Base-by-base conservation (phyloP, 345 rosid species). In the Ceriops zippeliana region DNA sequence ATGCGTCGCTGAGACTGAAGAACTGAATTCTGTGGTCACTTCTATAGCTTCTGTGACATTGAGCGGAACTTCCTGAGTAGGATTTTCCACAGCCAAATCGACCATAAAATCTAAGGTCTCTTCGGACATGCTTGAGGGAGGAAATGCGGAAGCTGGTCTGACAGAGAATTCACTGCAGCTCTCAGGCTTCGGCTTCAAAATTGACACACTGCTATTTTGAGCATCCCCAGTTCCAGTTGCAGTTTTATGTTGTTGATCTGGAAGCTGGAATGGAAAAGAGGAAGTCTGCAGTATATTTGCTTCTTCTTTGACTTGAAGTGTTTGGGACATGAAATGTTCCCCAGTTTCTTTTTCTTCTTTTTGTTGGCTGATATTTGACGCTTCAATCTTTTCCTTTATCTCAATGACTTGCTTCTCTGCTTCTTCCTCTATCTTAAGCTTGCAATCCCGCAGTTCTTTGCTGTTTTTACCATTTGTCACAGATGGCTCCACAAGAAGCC, bases 401-500 rank as follows among this genome's bases (percentile, higher is more conserved):
- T 62, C 74, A 1, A 70, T 5, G 49, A 65, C 74, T 38, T 66
- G 52, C 71, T 74, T 71, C 75, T 70, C 77, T 65, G 66, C 58
- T 19, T 76, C 31, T 27, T 58, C 70, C 22, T 68, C 77, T 58
- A 63, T 75, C 28, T 28, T 58, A 46, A 47, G 11, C 58, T 19
- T 32, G 64, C 69, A 20, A 53, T 64, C 64, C 30, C 5, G 8
- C 56, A 6, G 15, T 32, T n/a, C 68, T 24, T 26, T 54, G 15
- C 9, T 37, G 10, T 7, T 19, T 52, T 37, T 27, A 2, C 26
- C 22, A 10, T 54, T 38, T 7, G 21, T 8, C 53, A 26, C 68
- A 65, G 63, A 69, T n/a, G 52, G 31, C 17, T 72, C 75, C 56
- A 61, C 38, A 5, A 20, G 56, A 27, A 68, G 31, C 52, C 21